A percentile compares a stretch with the other conserved stretches of the same genome.
These are phyloP conservation scores for Urtica urens DNA, from an alignment of 306 rosid genomes.

Conservation along the genomic window DNA sequence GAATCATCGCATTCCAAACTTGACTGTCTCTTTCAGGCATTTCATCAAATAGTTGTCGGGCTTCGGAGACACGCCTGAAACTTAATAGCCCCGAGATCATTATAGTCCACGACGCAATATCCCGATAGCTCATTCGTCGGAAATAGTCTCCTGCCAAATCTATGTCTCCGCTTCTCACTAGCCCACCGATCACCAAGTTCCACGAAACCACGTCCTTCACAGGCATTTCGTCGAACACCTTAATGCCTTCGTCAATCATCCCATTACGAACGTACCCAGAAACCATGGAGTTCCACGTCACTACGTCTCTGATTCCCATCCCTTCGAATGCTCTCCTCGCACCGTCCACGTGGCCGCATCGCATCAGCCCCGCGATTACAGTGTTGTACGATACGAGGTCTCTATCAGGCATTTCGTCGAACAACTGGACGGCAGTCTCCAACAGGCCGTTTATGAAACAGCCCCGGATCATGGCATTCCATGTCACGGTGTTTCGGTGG, in stretches of 20 bases:
- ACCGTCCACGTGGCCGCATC: constrained; percentile 30
- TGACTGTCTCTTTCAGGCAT: constrained; percentile 38
- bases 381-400: constrained; percentile 39
- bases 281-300: constrained; percentile 46
- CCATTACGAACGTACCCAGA: constrained; percentile 35
- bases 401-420: constrained; percentile 24
- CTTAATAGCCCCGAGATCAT: constrained; percentile 28
- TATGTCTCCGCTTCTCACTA: constrained; percentile 25
- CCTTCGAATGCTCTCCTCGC: constrained; percentile 24
- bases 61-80: constrained; percentile 28
- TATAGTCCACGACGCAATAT: constrained; percentile 43
- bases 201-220: constrained; percentile 40
- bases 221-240: constrained; percentile 28
- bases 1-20: constrained; percentile 40
- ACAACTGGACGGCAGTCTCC: constrained; percentile 17
- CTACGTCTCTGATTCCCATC: constrained; percentile 32
- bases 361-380: constrained; percentile 44
- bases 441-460: constrained; percentile 18
- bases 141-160: constrained; percentile 34
- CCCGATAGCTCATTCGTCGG: constrained; percentile 18
- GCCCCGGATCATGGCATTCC: constrained; percentile 43
- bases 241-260: constrained; percentile 25
- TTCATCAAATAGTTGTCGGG: constrained; percentile 27
- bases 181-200: constrained; percentile 45
- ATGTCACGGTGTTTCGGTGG: constrained; percentile 30